Conservation (phyloP, 495 filamentous ascomycete species). For the Penicillium herquei region DNA sequence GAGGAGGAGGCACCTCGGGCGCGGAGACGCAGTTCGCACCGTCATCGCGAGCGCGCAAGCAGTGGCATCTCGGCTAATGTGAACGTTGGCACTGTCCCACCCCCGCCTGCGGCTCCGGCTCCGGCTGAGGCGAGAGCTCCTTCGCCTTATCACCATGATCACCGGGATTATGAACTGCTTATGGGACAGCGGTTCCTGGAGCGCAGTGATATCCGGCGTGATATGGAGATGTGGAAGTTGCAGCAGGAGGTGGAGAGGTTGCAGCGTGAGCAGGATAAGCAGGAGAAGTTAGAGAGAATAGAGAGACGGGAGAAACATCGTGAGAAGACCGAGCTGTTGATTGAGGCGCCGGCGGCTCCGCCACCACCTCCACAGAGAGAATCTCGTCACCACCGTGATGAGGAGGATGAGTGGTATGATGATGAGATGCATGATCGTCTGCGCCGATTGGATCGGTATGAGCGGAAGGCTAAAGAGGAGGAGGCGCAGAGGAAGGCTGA, state of each 20-base stretch:
- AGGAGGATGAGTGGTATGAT: conserved; percentile 39
- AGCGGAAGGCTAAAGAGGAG: conserved; percentile 30
- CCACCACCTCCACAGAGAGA: too few species aligned
- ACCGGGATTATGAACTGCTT: conserved; percentile 38
- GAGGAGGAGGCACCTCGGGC: conserved; percentile 23
- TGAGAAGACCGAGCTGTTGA: conserved; percentile 16
- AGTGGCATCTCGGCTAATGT: neutral
- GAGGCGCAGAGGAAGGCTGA: conserved; percentile 25
- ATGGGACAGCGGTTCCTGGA: conserved; percentile 39
- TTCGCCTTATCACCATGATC: conserved; percentile 12
- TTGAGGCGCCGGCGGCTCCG: conserved; percentile 1
- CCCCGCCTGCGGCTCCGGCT: too few species aligned
- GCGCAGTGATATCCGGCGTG: conserved; percentile 37
- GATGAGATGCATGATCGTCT: conserved; percentile 36
- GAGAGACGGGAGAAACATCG: conserved; percentile 20
- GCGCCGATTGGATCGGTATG: conserved; percentile 31
- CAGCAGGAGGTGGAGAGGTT: conserved; percentile 46
- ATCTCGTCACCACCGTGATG: neutral
- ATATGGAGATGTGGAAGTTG: conserved; percentile 39
- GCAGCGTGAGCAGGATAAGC: conserved; percentile 36
- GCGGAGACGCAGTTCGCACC: conserved; percentile 9
- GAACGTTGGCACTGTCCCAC: conserved; percentile 1
- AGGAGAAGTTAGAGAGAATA: too few species aligned
- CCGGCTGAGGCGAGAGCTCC: neutral
- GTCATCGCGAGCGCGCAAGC: neutral